Evolutionary conservation across 169 alveolate genomes (phyloP).

Genomic region (Cryptosporidium muris): DNA sequence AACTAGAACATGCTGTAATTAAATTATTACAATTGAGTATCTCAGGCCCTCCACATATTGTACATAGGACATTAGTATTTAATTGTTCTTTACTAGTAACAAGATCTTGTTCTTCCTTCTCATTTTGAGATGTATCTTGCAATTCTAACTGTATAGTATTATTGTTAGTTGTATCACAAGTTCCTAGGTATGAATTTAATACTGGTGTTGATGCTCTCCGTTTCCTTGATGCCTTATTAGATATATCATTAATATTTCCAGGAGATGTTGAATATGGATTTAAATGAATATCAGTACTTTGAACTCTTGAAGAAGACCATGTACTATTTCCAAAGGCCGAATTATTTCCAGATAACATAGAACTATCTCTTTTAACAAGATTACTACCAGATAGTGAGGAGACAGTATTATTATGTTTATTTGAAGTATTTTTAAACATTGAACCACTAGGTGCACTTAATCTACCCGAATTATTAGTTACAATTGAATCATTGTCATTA

Average conservation of each 20-base stretch:
- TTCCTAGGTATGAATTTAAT: too few relatives aligned
- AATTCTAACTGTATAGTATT: too few relatives aligned
- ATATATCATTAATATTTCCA: background rate
- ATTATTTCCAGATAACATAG: background rate
- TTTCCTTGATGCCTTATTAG: conserved; percentile 29
- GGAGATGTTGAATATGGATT: background rate
- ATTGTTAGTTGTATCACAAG: too few relatives aligned
- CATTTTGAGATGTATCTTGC: background rate
- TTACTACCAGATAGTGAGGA: background rate
- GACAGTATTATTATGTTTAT: background rate
- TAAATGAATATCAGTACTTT: background rate
- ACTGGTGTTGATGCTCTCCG: conserved; percentile 18
- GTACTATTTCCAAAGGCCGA: background rate
- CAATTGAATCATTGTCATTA: background rate
- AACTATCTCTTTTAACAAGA: background rate
- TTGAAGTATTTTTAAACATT: conserved; percentile 13
- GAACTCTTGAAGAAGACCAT: conserved; percentile 2
- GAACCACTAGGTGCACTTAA: conserved; percentile 4
- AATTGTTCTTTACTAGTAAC: background rate
- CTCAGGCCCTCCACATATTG: conserved; percentile 46
- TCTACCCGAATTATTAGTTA: conserved; percentile 48
- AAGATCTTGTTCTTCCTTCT: background rate
- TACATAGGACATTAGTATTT: background rate
- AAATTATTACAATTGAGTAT: conserved; percentile 2
- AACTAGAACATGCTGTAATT: conserved; percentile 8